Evolutionary conservation across 305 asterid genomes (phyloP).

Genomic region (Fraxinus paxiana): DNA sequence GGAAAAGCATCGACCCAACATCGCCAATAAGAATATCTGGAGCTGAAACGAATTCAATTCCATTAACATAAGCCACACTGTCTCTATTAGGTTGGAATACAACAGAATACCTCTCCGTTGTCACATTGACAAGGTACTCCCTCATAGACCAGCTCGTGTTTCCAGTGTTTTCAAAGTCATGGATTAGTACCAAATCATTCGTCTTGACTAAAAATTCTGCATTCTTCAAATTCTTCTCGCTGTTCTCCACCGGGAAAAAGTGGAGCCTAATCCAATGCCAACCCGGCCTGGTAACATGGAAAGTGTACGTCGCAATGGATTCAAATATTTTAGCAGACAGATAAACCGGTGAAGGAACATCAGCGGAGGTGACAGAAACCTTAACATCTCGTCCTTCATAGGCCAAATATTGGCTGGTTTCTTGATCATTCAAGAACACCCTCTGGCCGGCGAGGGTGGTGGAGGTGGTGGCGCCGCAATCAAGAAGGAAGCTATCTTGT

Average conservation of each 20-base stretch:
- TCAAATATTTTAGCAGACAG: constrained; percentile 55
- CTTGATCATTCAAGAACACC: constrained; percentile 41
- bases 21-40: constrained; percentile 60
- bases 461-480: constrained; percentile 50
- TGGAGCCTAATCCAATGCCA: constrained; percentile 93
- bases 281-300: constrained; percentile 66
- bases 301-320: constrained; percentile 55
- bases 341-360: constrained; percentile 51
- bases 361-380: constrained; percentile 33
- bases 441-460: constrained; percentile 37
- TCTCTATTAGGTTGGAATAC: constrained; percentile 48
- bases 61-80: constrained; percentile 62
- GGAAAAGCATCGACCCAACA: constrained; percentile 52
- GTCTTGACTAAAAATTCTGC: constrained; percentile 59
- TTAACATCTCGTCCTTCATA: constrained; percentile 39
- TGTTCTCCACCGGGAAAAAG: constrained; percentile 49
- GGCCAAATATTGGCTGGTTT: constrained; percentile 36
- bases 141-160: constrained; percentile 28
- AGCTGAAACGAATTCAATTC: constrained; percentile 77
- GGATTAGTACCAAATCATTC: constrained; percentile 46
- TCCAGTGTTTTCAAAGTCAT: constrained; percentile 33
- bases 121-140: constrained; percentile 67
- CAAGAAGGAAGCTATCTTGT: constrained; percentile 51
- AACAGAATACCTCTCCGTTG: constrained; percentile 50
- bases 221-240: constrained; percentile 39